Conservation (phyloP, 2,329 filamentous ascomycete genomes). For the Bipolaris cookei region DNA sequence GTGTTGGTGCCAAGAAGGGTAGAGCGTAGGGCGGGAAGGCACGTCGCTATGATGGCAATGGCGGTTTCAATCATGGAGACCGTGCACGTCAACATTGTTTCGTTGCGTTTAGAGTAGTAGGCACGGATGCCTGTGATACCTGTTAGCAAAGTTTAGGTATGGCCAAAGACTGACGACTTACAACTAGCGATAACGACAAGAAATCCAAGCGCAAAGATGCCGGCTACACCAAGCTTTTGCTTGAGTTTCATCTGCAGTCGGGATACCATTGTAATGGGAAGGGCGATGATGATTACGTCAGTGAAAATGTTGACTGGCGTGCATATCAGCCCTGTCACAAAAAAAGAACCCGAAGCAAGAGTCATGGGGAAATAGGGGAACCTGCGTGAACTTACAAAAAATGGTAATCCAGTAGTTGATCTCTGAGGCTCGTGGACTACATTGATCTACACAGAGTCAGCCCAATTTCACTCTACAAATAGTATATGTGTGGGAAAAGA, state of each 20-base stretch:
- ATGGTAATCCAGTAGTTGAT: conserved; percentile 35
- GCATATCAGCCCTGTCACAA: background rate
- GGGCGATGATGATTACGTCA: conserved; percentile 29
- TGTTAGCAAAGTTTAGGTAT: conserved; percentile 5
- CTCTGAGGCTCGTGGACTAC: conserved; percentile 23
- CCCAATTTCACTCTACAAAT: background rate
- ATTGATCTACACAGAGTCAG: conserved; percentile 28
- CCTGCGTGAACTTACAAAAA: conserved; percentile 20
- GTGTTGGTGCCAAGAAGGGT: conserved; percentile 27
- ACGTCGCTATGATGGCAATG: conserved; percentile 52
- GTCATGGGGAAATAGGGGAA: background rate
- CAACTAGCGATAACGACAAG: conserved; percentile 35
- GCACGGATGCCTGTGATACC: conserved; percentile 25
- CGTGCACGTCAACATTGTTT: conserved; percentile 33
- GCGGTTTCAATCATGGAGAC: conserved; percentile 37
- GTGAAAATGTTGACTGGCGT: conserved; percentile 31
- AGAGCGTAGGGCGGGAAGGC: conserved; percentile 42
- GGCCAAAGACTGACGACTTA: conserved; percentile 8
- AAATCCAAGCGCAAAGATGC: conserved; percentile 31
- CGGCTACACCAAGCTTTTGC: conserved; percentile 30
- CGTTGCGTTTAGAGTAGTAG: conserved; percentile 27
- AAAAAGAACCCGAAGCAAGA: background rate
- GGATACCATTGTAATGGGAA: conserved; percentile 33
- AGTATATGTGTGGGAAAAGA: background rate
- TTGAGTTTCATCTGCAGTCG: conserved; percentile 32